Evolutionary conservation across 1,284 basidiomycete species (phyloP).

Genomic region (Retiboletus fuscus): DNA sequence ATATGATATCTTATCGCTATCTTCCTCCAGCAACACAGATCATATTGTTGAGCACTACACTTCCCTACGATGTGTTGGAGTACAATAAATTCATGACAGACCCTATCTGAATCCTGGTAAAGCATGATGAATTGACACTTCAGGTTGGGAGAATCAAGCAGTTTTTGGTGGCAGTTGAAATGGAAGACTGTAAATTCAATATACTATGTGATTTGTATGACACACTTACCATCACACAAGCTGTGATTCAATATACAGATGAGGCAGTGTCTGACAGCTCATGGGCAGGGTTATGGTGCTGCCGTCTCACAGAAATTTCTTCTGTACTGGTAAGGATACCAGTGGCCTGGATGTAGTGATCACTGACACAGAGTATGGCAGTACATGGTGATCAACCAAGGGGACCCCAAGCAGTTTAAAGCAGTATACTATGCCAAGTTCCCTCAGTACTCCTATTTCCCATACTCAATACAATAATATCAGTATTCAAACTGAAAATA

Average conservation of each 20-base stretch:
- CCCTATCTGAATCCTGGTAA: constrained; percentile 97
- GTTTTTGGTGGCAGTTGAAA: constrained; percentile 99
- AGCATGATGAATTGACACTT: constrained; percentile 99
- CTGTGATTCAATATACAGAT: constrained; percentile 82
- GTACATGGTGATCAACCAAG: too few relatives aligned
- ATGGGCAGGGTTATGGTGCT: too few relatives aligned
- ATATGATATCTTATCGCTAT: constrained; percentile 98
- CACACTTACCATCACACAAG: constrained; percentile 99
- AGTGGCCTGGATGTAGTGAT: too few relatives aligned
- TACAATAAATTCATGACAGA: constrained; percentile 99
- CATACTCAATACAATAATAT: too few relatives aligned
- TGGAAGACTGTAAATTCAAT: constrained; percentile 99
- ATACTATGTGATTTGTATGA: constrained; percentile 99
- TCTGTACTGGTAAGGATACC: too few relatives aligned
- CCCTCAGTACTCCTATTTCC: too few relatives aligned
- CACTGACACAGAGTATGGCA: too few relatives aligned
- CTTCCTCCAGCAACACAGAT: constrained; percentile 99
- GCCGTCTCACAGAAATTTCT: too few relatives aligned
- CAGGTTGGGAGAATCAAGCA: constrained; percentile 99
- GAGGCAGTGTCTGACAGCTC: too few relatives aligned
- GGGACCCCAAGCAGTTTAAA: too few relatives aligned
- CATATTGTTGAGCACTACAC: constrained; percentile 93
- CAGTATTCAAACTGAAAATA: too few relatives aligned
- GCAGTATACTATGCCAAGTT: too few relatives aligned
- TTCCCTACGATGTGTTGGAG: constrained; percentile 98